A percentile compares a stretch with the other conserved stretches of the same genome.
Conservation (phyloP, 2,329 filamentous ascomycete genomes). For the Aureobasidium leucospermi region DNA sequence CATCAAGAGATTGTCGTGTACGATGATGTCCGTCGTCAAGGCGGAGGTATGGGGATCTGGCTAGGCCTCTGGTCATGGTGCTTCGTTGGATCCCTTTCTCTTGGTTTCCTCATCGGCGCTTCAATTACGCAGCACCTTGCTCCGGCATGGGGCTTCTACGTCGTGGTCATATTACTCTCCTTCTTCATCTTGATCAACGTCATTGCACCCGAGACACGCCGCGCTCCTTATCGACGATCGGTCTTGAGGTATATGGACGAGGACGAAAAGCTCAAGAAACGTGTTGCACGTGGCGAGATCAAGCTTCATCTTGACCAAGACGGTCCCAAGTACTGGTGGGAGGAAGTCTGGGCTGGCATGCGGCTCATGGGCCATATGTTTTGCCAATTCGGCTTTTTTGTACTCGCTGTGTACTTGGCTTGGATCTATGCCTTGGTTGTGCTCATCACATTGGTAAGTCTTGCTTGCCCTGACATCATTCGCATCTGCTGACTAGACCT, state of each 20-base stretch:
- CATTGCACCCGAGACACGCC: conserved; percentile 62
- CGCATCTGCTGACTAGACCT: neutral
- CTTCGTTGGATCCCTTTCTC: conserved; percentile 61
- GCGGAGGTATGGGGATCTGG: conserved; percentile 75
- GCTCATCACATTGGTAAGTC: conserved; percentile 58
- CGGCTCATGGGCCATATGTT: conserved; percentile 63
- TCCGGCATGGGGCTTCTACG: conserved; percentile 69
- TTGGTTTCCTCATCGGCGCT: conserved; percentile 67
- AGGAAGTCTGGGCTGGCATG: conserved; percentile 66
- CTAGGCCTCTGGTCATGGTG: conserved; percentile 72
- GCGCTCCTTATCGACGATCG: conserved; percentile 60
- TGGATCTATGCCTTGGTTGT: conserved; percentile 76
- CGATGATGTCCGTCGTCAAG: conserved; percentile 64
- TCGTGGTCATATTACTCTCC: conserved; percentile 61
- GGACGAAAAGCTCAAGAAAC: conserved; percentile 41
- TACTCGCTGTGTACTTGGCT: conserved; percentile 63
- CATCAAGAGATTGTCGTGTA: conserved; percentile 64
- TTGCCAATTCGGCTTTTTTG: conserved; percentile 63
- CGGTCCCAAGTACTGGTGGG: conserved; percentile 68
- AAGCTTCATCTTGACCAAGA: conserved; percentile 68
- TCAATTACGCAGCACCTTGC: conserved; percentile 56
- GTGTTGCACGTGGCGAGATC: conserved; percentile 64
- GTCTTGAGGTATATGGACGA: conserved; percentile 54
- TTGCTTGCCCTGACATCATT: neutral
- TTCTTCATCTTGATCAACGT: conserved; percentile 62